A percentile compares a stretch with the other conserved stretches of the same genome.
Conservation (phyloP, 306 rosid genomes). For the Cyclanthera cordifolia region DNA sequence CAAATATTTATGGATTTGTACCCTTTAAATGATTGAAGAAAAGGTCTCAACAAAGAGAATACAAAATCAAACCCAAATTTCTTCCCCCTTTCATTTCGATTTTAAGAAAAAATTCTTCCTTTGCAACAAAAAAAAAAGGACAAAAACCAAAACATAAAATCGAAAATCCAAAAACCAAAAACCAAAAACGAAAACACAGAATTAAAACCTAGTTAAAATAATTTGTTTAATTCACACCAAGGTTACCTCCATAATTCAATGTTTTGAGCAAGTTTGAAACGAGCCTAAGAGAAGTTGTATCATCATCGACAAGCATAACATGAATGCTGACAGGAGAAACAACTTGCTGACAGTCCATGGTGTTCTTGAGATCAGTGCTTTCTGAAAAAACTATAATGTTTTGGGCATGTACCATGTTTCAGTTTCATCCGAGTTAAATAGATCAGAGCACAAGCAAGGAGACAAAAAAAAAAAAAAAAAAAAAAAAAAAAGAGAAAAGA, state of each 20-base stretch:
- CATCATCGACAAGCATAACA: conserved; percentile 19
- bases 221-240: neutral
- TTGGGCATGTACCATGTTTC: neutral
- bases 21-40: neutral
- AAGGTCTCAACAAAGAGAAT: neutral
- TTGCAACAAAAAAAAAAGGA: neutral
- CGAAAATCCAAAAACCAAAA: neutral
- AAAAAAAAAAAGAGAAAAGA: neutral
- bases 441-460: neutral
- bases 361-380: conserved; percentile 3
- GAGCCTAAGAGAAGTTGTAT: conserved; percentile 6
- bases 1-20: neutral
- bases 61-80: neutral
- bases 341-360: conserved; percentile 4
- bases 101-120: neutral
- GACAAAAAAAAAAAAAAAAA: neutral
- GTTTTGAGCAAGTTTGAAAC: conserved; percentile 13
- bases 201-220: neutral
- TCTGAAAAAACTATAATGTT: conserved; percentile 2
- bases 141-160: neutral
- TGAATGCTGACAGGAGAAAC: conserved; percentile 8
- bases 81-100: neutral
- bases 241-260: conserved; percentile 19
- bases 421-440: neutral
- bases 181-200: too few relatives aligned